A percentile compares a stretch with the other conserved stretches of the same genome.
phyloP scores from a whole-genome alignment of 345 rosid genomes.

The Psidium guajava region DNA sequence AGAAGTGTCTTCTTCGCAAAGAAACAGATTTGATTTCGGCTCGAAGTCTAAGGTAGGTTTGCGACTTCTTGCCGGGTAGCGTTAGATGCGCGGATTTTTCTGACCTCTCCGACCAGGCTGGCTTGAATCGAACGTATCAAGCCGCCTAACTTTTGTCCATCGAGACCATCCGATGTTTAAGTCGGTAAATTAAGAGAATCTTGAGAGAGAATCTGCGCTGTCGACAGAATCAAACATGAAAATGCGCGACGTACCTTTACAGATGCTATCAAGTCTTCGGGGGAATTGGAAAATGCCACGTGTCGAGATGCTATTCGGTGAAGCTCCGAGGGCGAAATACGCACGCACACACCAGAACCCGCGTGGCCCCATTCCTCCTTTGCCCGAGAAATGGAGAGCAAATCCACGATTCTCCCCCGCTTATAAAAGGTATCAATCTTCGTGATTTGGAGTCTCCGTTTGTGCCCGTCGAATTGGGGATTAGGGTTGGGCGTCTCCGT shows the following conservation, averaged over 20 bases:
- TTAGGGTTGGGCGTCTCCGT: neutral
- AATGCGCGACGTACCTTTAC: neutral
- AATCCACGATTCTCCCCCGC: neutral
- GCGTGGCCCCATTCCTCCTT: neutral
- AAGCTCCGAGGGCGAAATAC: neutral
- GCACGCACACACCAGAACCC: neutral
- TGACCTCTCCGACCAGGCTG: neutral
- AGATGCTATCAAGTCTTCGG: no score
- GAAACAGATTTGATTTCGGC: neutral
- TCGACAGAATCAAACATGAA: neutral
- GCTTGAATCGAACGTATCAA: neutral
- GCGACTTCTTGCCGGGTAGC: neutral
- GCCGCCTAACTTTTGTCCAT: neutral
- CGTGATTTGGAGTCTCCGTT: neutral
- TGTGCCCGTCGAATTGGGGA: neutral
- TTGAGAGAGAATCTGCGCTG: no score
- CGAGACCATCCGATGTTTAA: neutral
- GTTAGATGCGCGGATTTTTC: neutral
- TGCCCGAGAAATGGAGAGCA: neutral
- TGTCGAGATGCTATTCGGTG: neutral
- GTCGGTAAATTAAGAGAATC: neutral
- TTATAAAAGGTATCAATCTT: no score
- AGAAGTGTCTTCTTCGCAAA: neutral
- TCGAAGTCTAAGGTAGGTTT: neutral
- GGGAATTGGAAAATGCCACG: neutral